Percentiles rank a stretch among this genome's conserved stretches.
phyloP scores from a whole-genome alignment of 1,139 yeast genomes.

The Blastobotrys buckinghamii region DNA sequence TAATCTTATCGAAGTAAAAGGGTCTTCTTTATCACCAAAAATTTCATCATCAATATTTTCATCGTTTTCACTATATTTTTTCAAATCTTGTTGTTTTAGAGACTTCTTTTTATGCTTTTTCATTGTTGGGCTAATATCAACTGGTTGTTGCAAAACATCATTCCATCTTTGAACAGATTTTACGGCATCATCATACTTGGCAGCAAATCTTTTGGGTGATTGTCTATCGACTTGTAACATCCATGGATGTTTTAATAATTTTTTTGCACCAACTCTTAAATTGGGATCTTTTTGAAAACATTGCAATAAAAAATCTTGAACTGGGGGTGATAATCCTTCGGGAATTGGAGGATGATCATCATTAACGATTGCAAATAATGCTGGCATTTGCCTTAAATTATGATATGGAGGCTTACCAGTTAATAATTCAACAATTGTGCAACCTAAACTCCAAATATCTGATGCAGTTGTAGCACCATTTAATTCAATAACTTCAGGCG shows the following conservation, averaged over 20 bases:
- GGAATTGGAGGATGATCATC: constrained; percentile 82
- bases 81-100: constrained; percentile 5
- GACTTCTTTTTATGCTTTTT: background rate
- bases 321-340: constrained; percentile 42
- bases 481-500: constrained; percentile 72
- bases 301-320: constrained; percentile 55
- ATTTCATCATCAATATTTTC: constrained; percentile 7
- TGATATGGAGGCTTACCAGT: constrained; percentile 89
- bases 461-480: constrained; percentile 87
- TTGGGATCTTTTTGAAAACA: constrained; percentile 78
- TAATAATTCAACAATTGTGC: constrained; percentile 80
- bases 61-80: constrained; percentile 11
- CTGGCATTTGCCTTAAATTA: constrained; percentile 76
- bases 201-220: constrained; percentile 8
- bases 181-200: constrained; percentile 29
- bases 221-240: constrained; percentile 10
- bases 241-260: constrained; percentile 62
- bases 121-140: constrained; percentile 6
- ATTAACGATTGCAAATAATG: constrained; percentile 87
- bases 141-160: constrained; percentile 16
- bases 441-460: constrained; percentile 76
- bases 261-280: constrained; percentile 51
- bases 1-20: constrained; percentile 14
- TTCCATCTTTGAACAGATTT: constrained; percentile 31
- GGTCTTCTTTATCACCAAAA: constrained; percentile 8